These are phyloP conservation scores for Xerophyta viscosa DNA, from an alignment of 106 monocot genomes.

Conservation along the genomic window DNA sequence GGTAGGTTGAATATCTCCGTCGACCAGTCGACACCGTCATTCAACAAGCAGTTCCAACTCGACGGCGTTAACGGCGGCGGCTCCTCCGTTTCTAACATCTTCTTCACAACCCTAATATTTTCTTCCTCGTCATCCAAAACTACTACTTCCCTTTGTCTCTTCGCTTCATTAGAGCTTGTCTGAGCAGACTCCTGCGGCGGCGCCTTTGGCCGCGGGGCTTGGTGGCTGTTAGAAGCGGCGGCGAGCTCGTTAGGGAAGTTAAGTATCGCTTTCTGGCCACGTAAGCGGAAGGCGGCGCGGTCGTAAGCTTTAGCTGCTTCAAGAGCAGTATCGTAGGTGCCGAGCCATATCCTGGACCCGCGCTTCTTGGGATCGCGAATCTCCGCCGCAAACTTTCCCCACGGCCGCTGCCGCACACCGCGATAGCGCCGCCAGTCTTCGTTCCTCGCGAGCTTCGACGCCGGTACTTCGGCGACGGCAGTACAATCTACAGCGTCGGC, in stretches of 20 bases:
- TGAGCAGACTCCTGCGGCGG: not conserved
- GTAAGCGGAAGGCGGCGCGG: slow-evolving; percentile 56
- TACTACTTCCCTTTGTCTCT: slow-evolving; percentile 11
- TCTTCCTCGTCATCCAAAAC: not conserved
- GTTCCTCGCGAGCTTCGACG: too few relatives aligned
- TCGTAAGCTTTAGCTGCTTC: slow-evolving; percentile 81
- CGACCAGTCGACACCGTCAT: slow-evolving; percentile 10
- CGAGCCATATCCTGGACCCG: slow-evolving; percentile 67
- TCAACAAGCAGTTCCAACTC: slow-evolving; percentile 20
- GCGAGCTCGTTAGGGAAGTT: slow-evolving; percentile 75
- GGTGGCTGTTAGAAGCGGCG: too few relatives aligned
- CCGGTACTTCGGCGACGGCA: slow-evolving; percentile 2
- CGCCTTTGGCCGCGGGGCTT: not conserved
- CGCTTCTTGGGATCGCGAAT: slow-evolving; percentile 48
- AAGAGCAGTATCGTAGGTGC: slow-evolving; percentile 59
- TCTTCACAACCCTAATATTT: slow-evolving; percentile 10
- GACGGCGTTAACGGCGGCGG: slow-evolving; percentile 20
- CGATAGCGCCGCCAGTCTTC: slow-evolving; percentile 24
- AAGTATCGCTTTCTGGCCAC: slow-evolving; percentile 67
- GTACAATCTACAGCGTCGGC: not conserved
- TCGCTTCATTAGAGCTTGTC: not conserved
- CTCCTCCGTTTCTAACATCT: slow-evolving; percentile 7
- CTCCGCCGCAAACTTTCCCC: too few relatives aligned
- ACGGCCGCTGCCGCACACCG: slow-evolving; percentile 67
- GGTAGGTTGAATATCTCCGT: too few relatives aligned